Base-by-base conservation (phyloP, 129 eudicot genomes). In the Centrapalus pauciflorus region DNA sequence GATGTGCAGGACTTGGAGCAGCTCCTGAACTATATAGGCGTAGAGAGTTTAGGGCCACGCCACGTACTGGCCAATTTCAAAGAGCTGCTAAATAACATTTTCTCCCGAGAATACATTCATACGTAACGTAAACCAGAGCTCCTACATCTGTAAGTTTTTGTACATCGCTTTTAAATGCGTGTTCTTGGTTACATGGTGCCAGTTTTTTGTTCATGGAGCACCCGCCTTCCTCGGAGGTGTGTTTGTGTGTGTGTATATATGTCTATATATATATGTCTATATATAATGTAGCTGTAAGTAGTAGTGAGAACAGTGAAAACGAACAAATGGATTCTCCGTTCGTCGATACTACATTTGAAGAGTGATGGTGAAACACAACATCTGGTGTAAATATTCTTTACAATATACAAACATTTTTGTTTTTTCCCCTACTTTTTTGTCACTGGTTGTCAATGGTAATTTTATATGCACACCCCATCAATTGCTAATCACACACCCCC, bases 1-100 rank as follows among this genome's bases (percentile, higher is more conserved):
- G 37, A 9, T 49, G 54, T 81, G 77, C 54, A 88, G 96, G 96
- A 88, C 62, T 55, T 88, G 54, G 91, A 88, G 72, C 96, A 88
- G 81, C 86, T 84, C 1, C 61, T 88, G 80, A 88, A 82, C 70
- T 88, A 61, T 43, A 81, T 88, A 23, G 96, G 96, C 1, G 79
- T 69, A 30, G 74, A 77, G 43, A 88, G 96, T 73, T 74, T 88
- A 80, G 96, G 96, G 64, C 96, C 96, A 20, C 78, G 91, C 16
- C 91, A 88, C 67, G 81, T 88, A 2, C 57, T 88, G 77, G 91
- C 88, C 3, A 88, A 88, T 72, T 61, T 84, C 63, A 84, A 73
- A 77, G 84, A 84, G 83, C 91, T 88, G 50, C 55, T 77, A 4
- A 81, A 54, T 55, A 75, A 78, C 28, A 73, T 85, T 34, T 80